These are phyloP conservation scores for Cylindrotheca closterium DNA, from an alignment of 108 stramenopile genomes.

Conservation along the genomic window DNA sequence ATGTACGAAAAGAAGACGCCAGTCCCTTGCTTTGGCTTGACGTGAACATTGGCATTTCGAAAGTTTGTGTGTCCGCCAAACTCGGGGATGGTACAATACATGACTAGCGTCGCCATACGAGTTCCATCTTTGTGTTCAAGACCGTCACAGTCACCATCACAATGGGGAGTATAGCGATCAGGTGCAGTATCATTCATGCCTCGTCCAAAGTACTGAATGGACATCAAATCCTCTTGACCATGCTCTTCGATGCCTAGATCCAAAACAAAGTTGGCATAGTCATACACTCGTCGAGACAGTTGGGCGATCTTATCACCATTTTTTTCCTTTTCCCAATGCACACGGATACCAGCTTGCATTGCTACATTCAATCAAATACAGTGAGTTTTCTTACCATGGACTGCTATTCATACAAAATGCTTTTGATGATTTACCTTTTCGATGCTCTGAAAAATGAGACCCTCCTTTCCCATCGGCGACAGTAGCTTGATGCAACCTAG, in stretches of 20 bases:
- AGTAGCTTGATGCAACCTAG: conserved; percentile 64
- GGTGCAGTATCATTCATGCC: conserved; percentile 69
- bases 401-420: no score
- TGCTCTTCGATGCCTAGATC: conserved; percentile 58
- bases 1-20: conserved; percentile 91
- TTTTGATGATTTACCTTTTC: conserved; percentile 31
- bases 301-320: conserved; percentile 60
- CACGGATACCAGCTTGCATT: conserved; percentile 78
- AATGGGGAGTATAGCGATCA: conserved; percentile 92
- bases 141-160: conserved; percentile 84
- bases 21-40: conserved; percentile 70
- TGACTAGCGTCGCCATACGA: conserved; percentile 92
- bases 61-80: conserved; percentile 91
- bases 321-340: conserved; percentile 58
- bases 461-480: conserved; percentile 88
- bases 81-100: conserved; percentile 87
- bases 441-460: conserved; percentile 46
- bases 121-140: conserved; percentile 65
- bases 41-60: conserved; percentile 77
- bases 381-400: no score
- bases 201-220: conserved; percentile 84
- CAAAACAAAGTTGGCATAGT: conserved; percentile 80
- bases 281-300: conserved; percentile 70
- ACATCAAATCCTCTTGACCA: conserved; percentile 88
- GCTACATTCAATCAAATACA: conserved; percentile 29